Evolutionary conservation across 345 rosid genomes (phyloP), one percentile per base, ranked within the genome.

Genomic region (Mangifera indica): DNA sequence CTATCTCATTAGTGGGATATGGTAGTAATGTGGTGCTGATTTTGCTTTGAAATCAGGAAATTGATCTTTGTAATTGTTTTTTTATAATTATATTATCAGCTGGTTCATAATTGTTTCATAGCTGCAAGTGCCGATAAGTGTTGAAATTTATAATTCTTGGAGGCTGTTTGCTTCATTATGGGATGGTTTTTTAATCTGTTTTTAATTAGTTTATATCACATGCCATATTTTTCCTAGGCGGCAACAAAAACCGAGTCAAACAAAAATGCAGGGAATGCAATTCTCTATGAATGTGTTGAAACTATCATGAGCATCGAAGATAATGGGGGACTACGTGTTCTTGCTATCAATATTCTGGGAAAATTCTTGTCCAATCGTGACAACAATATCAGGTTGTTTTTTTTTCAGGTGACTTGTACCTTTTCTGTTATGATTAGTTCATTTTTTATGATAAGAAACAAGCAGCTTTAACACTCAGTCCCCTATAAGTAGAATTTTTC

Each of bases 221-320:
- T 84, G 45, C 49, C 72, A 60, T 72, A 63, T 65, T 65, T 49
- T 70, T 78, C 78, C 72, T 72, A 95, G 99, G 99, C 92, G 86
- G 98, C 99, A 67, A 92, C 99, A 71, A 95, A 91, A 89, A 93
- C 98, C 7, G 98, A 95, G 80, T 86, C 99, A 70, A 92, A 95
- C 80, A 95, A 93, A 84, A 95, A 95, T 84, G 96, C 98, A n/a
- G 99, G 99, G 68, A 92, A 92, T 83, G 99, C 99, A 20, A 92
- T 95, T 82, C 86, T 95, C 25, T 95, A 95, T 80, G 96, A 95
- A 78, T 95, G 97, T 80, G 99, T 95, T 76, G 96, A 88, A 75
- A 95, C 99, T 67, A 95, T 95, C 69, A 91, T 93, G 98, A 94
- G 98, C 85, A 85, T 92, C 77, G 99, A 92, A 82, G 99, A 95